Percentiles rank a stretch among this genome's conserved stretches.
These are phyloP conservation scores for Trypanosoma rangeli DNA, from an alignment of 208 protist genomes.

Conservation along the genomic window DNA sequence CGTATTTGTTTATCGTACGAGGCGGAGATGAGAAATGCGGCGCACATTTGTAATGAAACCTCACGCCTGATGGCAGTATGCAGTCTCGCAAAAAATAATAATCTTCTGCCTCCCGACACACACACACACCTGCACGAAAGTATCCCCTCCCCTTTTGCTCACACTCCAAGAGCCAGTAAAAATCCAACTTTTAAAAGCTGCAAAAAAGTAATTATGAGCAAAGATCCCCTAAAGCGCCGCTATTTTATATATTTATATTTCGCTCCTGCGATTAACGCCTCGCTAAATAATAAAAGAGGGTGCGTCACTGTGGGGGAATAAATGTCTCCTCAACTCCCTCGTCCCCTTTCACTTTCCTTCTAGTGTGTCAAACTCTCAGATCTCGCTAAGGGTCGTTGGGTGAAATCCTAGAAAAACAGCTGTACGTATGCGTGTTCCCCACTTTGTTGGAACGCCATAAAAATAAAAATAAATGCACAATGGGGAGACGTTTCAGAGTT, in stretches of 20 bases:
- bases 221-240: background rate
- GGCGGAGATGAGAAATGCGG: constrained; percentile 59
- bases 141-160: background rate
- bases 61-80: background rate
- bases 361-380: background rate
- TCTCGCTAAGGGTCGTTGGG: background rate
- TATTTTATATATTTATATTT: constrained; percentile 6
- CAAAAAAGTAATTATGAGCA: background rate
- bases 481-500: background rate
- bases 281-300: background rate
- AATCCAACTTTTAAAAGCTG: background rate
- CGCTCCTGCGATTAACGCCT: background rate
- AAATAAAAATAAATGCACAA: background rate
- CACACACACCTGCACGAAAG: background rate
- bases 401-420: background rate
- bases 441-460: background rate
- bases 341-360: constrained; percentile 4
- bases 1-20: constrained; percentile 90
- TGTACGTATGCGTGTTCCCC: background rate
- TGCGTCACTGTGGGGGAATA: background rate
- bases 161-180: background rate
- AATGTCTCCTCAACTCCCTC: background rate
- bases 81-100: no score
- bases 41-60: constrained; percentile 24
- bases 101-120: background rate